Base-by-base conservation (phyloP, 352 stramenopile species). In the Thalassiosira pacifica region DNA sequence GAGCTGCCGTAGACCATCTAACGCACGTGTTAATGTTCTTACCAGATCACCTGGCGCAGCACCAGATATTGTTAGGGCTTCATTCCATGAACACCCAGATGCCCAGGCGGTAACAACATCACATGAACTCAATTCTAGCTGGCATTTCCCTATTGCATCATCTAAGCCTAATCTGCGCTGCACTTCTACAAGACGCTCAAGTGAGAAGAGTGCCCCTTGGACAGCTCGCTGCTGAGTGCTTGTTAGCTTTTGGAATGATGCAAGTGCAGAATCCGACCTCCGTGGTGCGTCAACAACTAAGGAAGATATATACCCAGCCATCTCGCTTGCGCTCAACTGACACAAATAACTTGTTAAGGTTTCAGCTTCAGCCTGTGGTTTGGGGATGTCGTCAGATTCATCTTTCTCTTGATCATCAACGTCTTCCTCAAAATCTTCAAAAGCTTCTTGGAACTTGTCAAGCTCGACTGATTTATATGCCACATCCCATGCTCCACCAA, bases 71-170 rank as follows among this genome's bases (percentile, higher is more conserved):
- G 82, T 73, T 13, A 94, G 52, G 13, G 84, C 88, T 70, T 93
- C 91, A 22, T 63, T 90, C 91, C 91, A 94, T 6, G 77, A 89
- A 53, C 84, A 92, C 63, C 91, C 91, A 22, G 81, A 76, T 8
- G 91, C 87, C 91, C 91, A 94, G 5, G 82, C 85, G 16, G 88
- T 93, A 0, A 93, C 86, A 24, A 94, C 91, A 55, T 92, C 82
- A 53, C 57, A 86, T 61, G 87, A 83, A 22, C 75, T 83, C 26
- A 94, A 64, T 32, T 93, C 91, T 32, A 84, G 48, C 45, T 86
- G 78, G 67, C 87, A 93, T 78, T 83, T 85, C 13, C 76, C 77
- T 40, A 82, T 90, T 19, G 42, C 71, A 65, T 91, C 85, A 59
- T 93, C 89, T 0, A 93, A 48, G 27, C 45, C 67, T 42, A 81